Base-by-base conservation (phyloP, 2,329 filamentous ascomycete species). In the Alternaria triticimaculans region DNA sequence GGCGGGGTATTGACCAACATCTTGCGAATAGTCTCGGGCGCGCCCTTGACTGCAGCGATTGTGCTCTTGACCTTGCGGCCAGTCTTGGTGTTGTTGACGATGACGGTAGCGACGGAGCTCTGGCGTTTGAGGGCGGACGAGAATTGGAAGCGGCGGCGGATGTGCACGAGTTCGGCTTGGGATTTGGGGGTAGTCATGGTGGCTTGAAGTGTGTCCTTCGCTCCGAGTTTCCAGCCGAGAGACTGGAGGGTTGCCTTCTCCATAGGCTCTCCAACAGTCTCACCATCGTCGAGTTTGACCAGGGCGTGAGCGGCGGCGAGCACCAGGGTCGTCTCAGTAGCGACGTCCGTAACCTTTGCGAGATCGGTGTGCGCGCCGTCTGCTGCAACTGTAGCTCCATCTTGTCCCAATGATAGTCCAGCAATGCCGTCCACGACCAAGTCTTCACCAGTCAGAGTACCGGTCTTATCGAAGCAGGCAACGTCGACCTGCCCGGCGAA, bases 401-500 rank as follows among this genome's bases (percentile, higher is more conserved):
- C 80, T 58, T 91, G 86, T 23, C 90, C 90, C 26, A 97, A 86
- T 12, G 88, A 90, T 26, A 98, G 87, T 15, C 96, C 96, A 64
- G 96, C 96, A 79, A 99, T 95, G 75, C 96, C 96, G 78, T 99
- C 95, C 20, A 99, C 96, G 11, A 99, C 94, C 46, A 99, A 85
- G 77, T 99, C 95, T 79, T 99, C 96, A 54, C 96, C 96, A 41
- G 96, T 99, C 63, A 99, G 83, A 2, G 96, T 99, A 70, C 96
- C 96, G 12, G 96, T 99, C 86, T 99, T 99, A 82, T 99, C 96
- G 71, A 99, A 99, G 83, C 96, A 99, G 67, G 96, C 94, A 58
- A 99, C 87, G 79, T 99, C 96, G 63, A 99, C 92, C 68, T 96
- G 92, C 30, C 96, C 96, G 70, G 94, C 96, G 73, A 92, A 98